Percentiles rank a stretch among this genome's conserved stretches.
Evolutionary conservation across 2,329 filamentous ascomycete genomes (phyloP).

Genomic region (Coniochaeta pulveracea): DNA sequence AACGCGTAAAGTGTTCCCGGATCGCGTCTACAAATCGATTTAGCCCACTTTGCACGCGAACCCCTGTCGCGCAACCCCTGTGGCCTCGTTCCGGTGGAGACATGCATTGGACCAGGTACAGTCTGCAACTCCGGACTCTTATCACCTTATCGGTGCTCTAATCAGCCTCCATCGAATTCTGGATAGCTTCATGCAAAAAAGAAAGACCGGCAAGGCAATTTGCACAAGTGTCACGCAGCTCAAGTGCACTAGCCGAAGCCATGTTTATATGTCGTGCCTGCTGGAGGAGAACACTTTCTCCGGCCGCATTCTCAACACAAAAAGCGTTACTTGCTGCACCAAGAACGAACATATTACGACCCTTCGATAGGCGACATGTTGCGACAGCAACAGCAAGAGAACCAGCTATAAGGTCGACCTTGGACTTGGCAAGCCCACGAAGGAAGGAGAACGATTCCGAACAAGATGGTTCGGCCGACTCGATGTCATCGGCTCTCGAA

Average conservation of each 20-base stretch:
- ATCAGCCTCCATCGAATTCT: no score
- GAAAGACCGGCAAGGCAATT: no score
- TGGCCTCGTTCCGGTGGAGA: background rate
- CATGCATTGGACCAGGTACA: no score
- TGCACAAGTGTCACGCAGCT: no score
- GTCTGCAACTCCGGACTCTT: no score
- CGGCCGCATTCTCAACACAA: slow-evolving; percentile 8
- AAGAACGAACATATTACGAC: background rate
- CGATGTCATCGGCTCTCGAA: no score
- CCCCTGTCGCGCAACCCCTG: slow-evolving; percentile 7
- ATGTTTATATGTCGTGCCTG: slow-evolving; percentile 30
- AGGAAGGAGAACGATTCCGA: slow-evolving; percentile 9
- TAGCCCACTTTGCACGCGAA: slow-evolving; percentile 7
- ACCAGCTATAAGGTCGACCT: no score
- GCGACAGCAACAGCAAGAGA: slow-evolving; percentile 5
- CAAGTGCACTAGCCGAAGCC: slow-evolving; percentile 1
- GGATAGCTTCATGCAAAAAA: no score
- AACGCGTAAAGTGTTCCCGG: background rate
- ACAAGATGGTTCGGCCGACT: slow-evolving; percentile 13
- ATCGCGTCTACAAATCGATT: slow-evolving; percentile 3
- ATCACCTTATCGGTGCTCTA: no score
- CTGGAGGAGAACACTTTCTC: slow-evolving; percentile 16
- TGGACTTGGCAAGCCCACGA: slow-evolving; percentile 3
- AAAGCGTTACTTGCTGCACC: no score
- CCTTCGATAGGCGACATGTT: slow-evolving; percentile 1